phyloP scores from a whole-genome alignment of 129 eudicot genomes.

The Silybum marianum region DNA sequence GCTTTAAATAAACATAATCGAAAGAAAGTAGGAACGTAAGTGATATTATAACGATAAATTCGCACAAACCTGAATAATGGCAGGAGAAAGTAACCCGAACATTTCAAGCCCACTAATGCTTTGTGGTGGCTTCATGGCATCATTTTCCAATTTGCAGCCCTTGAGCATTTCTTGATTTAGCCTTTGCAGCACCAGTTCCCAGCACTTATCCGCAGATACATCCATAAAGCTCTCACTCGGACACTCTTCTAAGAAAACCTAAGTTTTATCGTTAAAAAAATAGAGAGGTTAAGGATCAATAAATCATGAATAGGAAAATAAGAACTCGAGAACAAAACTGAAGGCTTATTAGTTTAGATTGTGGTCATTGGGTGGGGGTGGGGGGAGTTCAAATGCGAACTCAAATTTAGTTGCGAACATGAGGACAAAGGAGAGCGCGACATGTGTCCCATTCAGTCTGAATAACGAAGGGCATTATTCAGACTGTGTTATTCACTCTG shows the following conservation, averaged over 20 bases:
- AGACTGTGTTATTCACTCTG: no score
- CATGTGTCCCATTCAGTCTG: no score
- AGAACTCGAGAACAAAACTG: background rate
- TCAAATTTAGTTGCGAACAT: no score
- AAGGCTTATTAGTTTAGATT: background rate
- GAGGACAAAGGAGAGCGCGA: no score
- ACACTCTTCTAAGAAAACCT: conserved; percentile 67
- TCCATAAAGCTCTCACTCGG: conserved; percentile 51
- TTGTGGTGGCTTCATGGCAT: conserved; percentile 31
- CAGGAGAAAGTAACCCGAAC: conserved; percentile 66
- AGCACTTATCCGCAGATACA: conserved; percentile 59
- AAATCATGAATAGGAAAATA: background rate
- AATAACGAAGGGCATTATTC: no score
- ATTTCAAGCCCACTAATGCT: conserved; percentile 59
- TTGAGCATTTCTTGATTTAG: conserved; percentile 48
- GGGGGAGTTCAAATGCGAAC: no score
- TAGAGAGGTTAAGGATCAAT: conserved; percentile 1
- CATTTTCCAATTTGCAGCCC: conserved; percentile 18
- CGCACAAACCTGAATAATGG: conserved; percentile 46
- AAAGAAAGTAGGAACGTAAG: background rate
- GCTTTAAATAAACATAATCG: background rate
- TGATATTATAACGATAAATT: background rate
- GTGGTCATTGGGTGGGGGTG: no score
- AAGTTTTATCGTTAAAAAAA: conserved; percentile 15
- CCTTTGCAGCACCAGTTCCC: conserved; percentile 54